Evolutionary conservation across 495 filamentous ascomycete species (phyloP), one percentile per base, ranked within the genome.

Genomic region (Trichoderma reesei): DNA sequence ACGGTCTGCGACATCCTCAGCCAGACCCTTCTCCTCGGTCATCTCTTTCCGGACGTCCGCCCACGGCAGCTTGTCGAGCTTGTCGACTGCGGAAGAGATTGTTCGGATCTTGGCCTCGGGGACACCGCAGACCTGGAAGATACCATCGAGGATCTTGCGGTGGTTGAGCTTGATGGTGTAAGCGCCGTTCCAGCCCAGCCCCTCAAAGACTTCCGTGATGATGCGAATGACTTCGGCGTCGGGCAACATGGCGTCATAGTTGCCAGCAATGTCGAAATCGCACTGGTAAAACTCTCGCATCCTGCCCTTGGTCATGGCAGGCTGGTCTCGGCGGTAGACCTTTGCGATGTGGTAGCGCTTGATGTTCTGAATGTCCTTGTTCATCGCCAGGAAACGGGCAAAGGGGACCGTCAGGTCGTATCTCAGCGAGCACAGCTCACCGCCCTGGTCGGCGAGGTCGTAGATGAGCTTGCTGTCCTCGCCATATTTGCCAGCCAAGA

Each of bases 271-370:
- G 74, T 98, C 93, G 72, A 97, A 96, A 75, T 98, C 93, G 75
- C 92, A 96, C 79, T 98, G 93, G 75, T 95, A 96, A 76, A 98
- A 96, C 75, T 98, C 93, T 65, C 94, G 83, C 89, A 97, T 93
- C 6, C 91, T 84, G 61, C 94, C 94, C 72, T 92, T 92, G 62
- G 84, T 87, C 80, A 94, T 89, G 63, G 89, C 71, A 46, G 88
- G 88, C 73, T 90, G 88, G 74, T 92, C 89, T 70, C 89, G 75
- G 65, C 89, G 82, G 78, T 91, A 93, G 41, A 95, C 91, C 75
- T 94, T 94, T 64, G 90, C 90, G 66, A 94, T 91, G 77, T 92
- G 89, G 73, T 93, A 94, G 37, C 91, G 81, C 75, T 94, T 95
- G 73, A 95, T 91, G 68, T 74, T 83, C 71, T 88, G 84, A 38